Evolutionary conservation across 176 grass and related monocot species (phyloP), one percentile per base, ranked within the genome.

Genomic region (Raddia distichophylla): DNA sequence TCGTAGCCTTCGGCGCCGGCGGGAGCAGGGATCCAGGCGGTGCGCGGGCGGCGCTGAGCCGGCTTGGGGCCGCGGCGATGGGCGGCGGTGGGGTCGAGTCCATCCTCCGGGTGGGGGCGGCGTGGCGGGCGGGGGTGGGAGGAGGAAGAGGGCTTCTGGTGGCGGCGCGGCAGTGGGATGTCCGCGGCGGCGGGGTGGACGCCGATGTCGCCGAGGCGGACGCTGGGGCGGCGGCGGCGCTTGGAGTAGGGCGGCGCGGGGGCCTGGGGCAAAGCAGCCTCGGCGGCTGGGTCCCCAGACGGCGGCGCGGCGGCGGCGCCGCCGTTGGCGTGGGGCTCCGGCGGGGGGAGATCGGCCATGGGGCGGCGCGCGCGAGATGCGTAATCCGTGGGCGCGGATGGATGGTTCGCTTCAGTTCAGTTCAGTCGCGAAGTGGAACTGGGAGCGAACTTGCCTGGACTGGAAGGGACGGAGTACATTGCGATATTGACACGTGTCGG

Each of bases 141-240:
- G 18, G 84, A 81, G 46, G 79, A 80, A 27, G 80, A 80, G 3
- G 64, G 37, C 74, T 86, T 90, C 47, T 51, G 70, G 77, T 89
- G 92, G 74, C 85, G 87, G 35, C 82, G 83, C 62, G 80, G 68
- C n/a, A 83, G 80, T 46, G 82, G 84, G 40, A 66, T 75, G 74
- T 90, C 81, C 43, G 85, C 58, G 60, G 91, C 74, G 43, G 87
- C 82, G 50, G 77, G 73, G n/a, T 79, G 63, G 8, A 83, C 82
- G 44, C 89, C 92, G 52, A 98, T 94, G 79, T 98, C 95, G 46
- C 92, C 90, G 53, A 98, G 95, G 80, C 95, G 95, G 8, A 98
- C 89, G 81, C 86, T 98, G 77, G 90, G 92, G n/a, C 90, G 92
- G 83, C 95, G 95, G 83, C 93, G 89, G 63, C 95, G 87, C 81